Evolutionary conservation across 441 rosid genomes (phyloP).

Genomic region (Gossypium gossypioides): DNA sequence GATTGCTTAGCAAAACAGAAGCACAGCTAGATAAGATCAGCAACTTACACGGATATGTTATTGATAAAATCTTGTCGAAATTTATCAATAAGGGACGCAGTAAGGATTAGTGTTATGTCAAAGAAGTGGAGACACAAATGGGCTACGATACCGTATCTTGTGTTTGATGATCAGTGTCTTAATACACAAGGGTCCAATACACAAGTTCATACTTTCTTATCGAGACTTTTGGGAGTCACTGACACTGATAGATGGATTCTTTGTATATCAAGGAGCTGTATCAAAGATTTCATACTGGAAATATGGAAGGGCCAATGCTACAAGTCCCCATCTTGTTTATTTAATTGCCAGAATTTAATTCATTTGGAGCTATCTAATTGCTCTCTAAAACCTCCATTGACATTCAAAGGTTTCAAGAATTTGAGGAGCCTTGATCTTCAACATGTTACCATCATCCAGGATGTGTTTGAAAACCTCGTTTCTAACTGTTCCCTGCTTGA

Average conservation of each 20-base stretch:
- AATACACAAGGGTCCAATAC: slow-evolving; percentile 43
- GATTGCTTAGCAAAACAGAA: slow-evolving; percentile 31
- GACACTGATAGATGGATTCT: slow-evolving; percentile 68
- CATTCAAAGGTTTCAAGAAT: slow-evolving; percentile 44
- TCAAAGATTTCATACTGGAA: slow-evolving; percentile 56
- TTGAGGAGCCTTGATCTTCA: slow-evolving; percentile 70
- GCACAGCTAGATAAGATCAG: slow-evolving; percentile 39
- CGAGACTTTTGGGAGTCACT: slow-evolving; percentile 47
- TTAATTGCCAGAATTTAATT: slow-evolving; percentile 34
- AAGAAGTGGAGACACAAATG: slow-evolving; percentile 57
- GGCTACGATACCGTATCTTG: slow-evolving; percentile 47
- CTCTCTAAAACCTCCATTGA: slow-evolving; percentile 45
- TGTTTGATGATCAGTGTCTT: slow-evolving; percentile 45
- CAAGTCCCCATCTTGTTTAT: slow-evolving; percentile 50
- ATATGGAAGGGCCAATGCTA: slow-evolving; percentile 63
- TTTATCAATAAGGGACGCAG: slow-evolving; percentile 54
- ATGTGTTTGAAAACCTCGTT: slow-evolving; percentile 47
- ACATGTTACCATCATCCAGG: slow-evolving; percentile 46
- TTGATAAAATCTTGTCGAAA: slow-evolving; percentile 42
- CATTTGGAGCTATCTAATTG: slow-evolving; percentile 66
- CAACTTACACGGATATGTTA: slow-evolving; percentile 44
- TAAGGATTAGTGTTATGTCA: slow-evolving; percentile 48
- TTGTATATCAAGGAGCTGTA: slow-evolving; percentile 39
- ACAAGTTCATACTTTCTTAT: slow-evolving; percentile 62
- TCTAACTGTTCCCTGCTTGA: slow-evolving; percentile 48